Evolutionary conservation across 2,329 filamentous ascomycete species (phyloP).

Genomic region (Verticillium zaregamsianum): DNA sequence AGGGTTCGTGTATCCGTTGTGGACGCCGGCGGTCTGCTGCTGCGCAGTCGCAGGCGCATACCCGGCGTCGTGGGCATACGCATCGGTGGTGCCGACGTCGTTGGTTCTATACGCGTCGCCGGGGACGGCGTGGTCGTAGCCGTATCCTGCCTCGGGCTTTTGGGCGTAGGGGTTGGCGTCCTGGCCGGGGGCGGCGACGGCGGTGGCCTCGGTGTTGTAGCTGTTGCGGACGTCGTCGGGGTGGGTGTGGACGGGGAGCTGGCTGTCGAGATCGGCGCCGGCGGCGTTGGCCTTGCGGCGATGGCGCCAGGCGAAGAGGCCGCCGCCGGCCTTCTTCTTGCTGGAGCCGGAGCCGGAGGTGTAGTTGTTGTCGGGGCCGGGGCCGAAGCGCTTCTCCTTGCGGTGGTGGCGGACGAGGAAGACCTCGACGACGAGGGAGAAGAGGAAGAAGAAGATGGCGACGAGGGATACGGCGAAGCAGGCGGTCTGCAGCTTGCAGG

Average conservation of each 20-base stretch:
- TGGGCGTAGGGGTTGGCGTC: constrained; percentile 12
- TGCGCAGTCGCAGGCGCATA: background rate
- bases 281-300: constrained; percentile 17
- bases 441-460: constrained; percentile 74
- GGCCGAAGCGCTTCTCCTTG: constrained; percentile 69
- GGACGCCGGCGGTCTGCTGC: background rate
- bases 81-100: background rate
- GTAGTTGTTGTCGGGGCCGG: constrained; percentile 46
- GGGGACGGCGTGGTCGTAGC: background rate
- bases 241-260: constrained; percentile 34
- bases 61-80: background rate
- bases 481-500: constrained; percentile 73
- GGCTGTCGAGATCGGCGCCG: constrained; percentile 21
- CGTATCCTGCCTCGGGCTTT: constrained; percentile 13
- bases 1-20: background rate
- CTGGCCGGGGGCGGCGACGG: constrained; percentile 21
- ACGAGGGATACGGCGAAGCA: constrained; percentile 75
- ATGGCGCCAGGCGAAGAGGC: constrained; percentile 30
- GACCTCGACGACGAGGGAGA: constrained; percentile 67
- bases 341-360: constrained; percentile 50
- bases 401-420: constrained; percentile 66
- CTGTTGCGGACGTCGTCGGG: constrained; percentile 39
- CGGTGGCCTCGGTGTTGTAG: constrained; percentile 33
- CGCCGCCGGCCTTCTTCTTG: constrained; percentile 11
- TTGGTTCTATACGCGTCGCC: background rate